A percentile compares a stretch with the other conserved stretches of the same genome.
phyloP scores from a whole-genome alignment of 1,284 basidiomycete species.

The Cutaneotrichosporon sp. region DNA sequence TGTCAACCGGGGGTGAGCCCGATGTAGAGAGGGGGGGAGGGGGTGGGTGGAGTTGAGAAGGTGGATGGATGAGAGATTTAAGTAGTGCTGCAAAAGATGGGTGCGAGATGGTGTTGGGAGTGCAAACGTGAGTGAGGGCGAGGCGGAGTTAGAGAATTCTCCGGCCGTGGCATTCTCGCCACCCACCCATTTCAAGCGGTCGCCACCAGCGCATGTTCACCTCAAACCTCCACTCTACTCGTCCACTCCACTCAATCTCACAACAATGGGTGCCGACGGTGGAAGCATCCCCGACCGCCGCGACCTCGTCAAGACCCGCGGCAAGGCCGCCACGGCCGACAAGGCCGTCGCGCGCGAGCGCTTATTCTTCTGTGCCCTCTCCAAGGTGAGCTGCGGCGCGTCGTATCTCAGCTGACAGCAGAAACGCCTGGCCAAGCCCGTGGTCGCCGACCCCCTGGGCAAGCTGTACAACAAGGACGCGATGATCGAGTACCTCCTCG shows the following conservation, averaged over 20 bases:
- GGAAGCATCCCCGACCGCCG: slow-evolving; percentile 54
- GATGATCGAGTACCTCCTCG: slow-evolving; percentile 79
- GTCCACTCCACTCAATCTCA: neutral
- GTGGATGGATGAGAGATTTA: slow-evolving; percentile 5
- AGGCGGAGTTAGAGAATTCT: neutral
- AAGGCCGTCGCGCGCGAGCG: slow-evolving; percentile 79
- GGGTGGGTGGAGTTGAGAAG: too few relatives aligned
- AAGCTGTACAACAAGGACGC: slow-evolving; percentile 94
- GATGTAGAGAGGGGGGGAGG: neutral
- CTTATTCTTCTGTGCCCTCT: slow-evolving; percentile 89
- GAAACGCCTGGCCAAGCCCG: slow-evolving; percentile 77
- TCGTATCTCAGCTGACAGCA: slow-evolving; percentile 54
- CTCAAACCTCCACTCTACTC: neutral
- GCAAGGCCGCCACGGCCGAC: slow-evolving; percentile 65
- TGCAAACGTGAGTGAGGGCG: neutral
- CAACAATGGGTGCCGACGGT: slow-evolving; percentile 52
- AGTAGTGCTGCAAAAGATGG: neutral
- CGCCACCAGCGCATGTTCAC: neutral
- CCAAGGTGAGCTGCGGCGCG: slow-evolving; percentile 64
- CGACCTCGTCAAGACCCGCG: slow-evolving; percentile 53
- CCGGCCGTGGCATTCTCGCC: slow-evolving; percentile 14
- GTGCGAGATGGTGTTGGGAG: neutral
- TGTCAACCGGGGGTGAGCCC: slow-evolving; percentile 11
- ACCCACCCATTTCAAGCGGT: slow-evolving; percentile 11
- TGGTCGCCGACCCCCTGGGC: slow-evolving; percentile 84